These are phyloP conservation scores for Catharanthus roseus DNA, from an alignment of 257 asterid species.

Conservation along the genomic window DNA sequence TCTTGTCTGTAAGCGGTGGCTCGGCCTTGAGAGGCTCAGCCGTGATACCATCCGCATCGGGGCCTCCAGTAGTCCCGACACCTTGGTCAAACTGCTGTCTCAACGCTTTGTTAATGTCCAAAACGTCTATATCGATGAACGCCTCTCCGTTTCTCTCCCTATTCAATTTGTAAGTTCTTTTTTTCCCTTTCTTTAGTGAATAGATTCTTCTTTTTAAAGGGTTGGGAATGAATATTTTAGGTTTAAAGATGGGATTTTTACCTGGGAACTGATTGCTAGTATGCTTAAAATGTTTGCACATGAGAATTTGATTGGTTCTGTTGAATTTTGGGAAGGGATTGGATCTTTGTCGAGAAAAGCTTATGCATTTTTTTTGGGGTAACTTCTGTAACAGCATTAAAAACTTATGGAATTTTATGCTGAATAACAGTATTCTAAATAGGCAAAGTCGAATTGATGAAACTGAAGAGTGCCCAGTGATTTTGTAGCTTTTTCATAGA, in stretches of 20 bases:
- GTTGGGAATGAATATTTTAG: neutral
- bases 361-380: neutral
- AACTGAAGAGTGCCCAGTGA: no score
- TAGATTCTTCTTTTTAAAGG: neutral
- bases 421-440: neutral
- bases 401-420: neutral
- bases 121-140: slow-evolving; percentile 51
- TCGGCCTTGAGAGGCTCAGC: slow-evolving; percentile 69
- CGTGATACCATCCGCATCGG: slow-evolving; percentile 65
- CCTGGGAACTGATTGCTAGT: neutral
- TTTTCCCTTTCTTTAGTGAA: neutral
- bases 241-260: neutral
- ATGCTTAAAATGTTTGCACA: neutral
- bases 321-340: neutral
- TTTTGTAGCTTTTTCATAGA: neutral
- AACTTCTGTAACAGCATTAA: neutral
- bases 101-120: slow-evolving; percentile 42
- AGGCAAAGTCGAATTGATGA: neutral
- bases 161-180: slow-evolving; percentile 38
- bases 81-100: slow-evolving; percentile 44
- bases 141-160: slow-evolving; percentile 48
- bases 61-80: slow-evolving; percentile 60
- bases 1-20: slow-evolving; percentile 89
- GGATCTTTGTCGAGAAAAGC: neutral
- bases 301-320: neutral